phyloP scores from a whole-genome alignment of 495 filamentous ascomycete genomes.

The Aspergillus nanangensis region DNA sequence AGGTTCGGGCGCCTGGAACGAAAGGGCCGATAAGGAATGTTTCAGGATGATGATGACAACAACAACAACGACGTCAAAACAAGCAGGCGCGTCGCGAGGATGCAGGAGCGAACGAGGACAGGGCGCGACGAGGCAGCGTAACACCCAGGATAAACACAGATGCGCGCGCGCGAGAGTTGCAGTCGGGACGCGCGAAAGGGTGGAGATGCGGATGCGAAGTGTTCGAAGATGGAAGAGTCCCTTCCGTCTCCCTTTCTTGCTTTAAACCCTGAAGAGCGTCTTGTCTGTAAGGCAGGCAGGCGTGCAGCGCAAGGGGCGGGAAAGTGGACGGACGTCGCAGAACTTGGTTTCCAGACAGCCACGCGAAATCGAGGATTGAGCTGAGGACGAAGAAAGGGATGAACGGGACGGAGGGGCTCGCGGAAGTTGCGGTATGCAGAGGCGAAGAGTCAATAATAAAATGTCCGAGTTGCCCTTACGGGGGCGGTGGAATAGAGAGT shows the following conservation, averaged over 20 bases:
- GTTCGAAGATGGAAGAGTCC: conserved; percentile 19
- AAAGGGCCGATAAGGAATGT: conserved; percentile 19
- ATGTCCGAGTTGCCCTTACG: conserved; percentile 21
- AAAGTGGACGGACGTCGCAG: conserved; percentile 3
- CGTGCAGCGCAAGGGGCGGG: conserved; percentile 19
- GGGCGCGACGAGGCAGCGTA: conserved; percentile 21
- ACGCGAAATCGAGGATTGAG: conserved; percentile 19
- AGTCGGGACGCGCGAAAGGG: background rate
- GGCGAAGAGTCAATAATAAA: conserved; percentile 16
- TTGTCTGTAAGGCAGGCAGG: conserved; percentile 9
- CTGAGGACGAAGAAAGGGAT: conserved; percentile 21
- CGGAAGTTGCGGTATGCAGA: conserved; percentile 27
- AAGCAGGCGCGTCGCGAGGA: conserved; percentile 23
- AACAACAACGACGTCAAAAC: conserved; percentile 18
- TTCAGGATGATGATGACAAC: conserved; percentile 21
- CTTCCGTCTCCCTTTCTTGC: conserved; percentile 25
- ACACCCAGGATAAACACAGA: conserved; percentile 12
- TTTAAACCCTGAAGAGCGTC: conserved; percentile 19
- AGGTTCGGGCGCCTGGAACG: conserved; percentile 12
- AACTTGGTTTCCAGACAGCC: conserved; percentile 16
- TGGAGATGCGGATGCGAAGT: background rate
- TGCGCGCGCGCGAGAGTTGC: background rate
- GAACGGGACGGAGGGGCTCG: conserved; percentile 12
- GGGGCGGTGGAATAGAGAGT: conserved; percentile 1
- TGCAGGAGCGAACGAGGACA: conserved; percentile 19